A percentile compares a stretch with the other conserved stretches of the same genome.
These are phyloP conservation scores for Phialocephala sp. DNA, from an alignment of 2,329 filamentous ascomycete genomes.

Conservation along the genomic window DNA sequence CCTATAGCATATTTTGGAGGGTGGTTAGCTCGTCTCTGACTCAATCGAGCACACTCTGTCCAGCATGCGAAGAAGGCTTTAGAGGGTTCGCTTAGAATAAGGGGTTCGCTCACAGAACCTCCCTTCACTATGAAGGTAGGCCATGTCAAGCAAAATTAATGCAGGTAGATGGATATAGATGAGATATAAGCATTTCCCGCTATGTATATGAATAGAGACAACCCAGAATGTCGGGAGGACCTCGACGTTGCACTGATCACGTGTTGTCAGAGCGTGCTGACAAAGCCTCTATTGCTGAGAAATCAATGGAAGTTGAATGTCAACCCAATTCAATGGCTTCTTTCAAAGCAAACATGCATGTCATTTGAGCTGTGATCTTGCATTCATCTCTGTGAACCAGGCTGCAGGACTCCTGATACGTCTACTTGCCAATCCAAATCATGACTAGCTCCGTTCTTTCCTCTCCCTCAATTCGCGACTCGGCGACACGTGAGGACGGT, in stretches of 20 bases:
- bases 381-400: background rate
- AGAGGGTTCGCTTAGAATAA: too few relatives aligned
- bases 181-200: too few relatives aligned
- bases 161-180: too few relatives aligned
- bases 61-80: too few relatives aligned
- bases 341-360: background rate
- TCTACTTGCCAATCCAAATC: background rate
- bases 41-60: too few relatives aligned
- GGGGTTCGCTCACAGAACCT: too few relatives aligned
- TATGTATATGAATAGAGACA: background rate
- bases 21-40: too few relatives aligned
- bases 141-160: too few relatives aligned
- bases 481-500: background rate
- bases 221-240: background rate
- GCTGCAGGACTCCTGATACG: background rate
- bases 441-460: constrained; percentile 3
- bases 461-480: background rate
- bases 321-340: background rate
- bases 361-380: background rate
- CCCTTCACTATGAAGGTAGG: too few relatives aligned
- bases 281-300: background rate
- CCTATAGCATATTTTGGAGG: too few relatives aligned
- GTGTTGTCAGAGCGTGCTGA: background rate
- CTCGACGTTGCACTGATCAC: background rate
- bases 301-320: background rate